phyloP scores from a whole-genome alignment of 2,329 filamentous ascomycete species.

The Trichophyton verrucosum region DNA sequence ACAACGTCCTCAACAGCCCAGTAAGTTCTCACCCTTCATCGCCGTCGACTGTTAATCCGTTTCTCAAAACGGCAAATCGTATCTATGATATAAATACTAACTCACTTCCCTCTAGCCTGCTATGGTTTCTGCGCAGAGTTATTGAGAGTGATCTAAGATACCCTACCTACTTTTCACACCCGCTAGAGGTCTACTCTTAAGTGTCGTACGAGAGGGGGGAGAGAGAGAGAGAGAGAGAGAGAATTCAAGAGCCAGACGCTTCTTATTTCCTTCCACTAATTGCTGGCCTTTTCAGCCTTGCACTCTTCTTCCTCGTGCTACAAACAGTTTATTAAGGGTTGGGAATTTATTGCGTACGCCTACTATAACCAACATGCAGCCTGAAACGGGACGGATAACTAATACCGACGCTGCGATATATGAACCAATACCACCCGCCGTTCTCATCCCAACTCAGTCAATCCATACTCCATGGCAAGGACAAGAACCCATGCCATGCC shows the following conservation, averaged over 20 bases:
- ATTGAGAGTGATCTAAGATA: constrained; percentile 18
- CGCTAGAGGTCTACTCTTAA: not conserved
- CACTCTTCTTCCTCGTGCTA: not conserved
- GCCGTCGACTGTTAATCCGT: not conserved
- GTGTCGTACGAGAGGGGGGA: not conserved
- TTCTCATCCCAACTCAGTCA: not conserved
- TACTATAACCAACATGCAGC: not conserved
- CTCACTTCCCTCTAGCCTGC: constrained; percentile 25
- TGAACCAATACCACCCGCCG: not conserved
- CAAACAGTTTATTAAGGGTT: not conserved
- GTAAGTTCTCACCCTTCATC: constrained; percentile 51
- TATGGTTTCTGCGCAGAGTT: constrained; percentile 34
- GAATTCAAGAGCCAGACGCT: not conserved
- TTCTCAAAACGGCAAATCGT: not conserved
- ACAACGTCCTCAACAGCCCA: constrained; percentile 91
- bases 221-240: not conserved
- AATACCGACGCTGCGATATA: not conserved
- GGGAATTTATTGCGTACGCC: not conserved
- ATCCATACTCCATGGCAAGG: not conserved
- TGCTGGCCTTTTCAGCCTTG: not conserved
- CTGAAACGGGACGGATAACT: not conserved
- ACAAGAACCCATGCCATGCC: not conserved
- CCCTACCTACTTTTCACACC: not conserved
- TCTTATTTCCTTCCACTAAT: constrained; percentile 3
- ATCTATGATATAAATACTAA: not conserved